phyloP scores from a whole-genome alignment of 768 basidiomycete genomes.

The Rhodotorula graminis region DNA sequence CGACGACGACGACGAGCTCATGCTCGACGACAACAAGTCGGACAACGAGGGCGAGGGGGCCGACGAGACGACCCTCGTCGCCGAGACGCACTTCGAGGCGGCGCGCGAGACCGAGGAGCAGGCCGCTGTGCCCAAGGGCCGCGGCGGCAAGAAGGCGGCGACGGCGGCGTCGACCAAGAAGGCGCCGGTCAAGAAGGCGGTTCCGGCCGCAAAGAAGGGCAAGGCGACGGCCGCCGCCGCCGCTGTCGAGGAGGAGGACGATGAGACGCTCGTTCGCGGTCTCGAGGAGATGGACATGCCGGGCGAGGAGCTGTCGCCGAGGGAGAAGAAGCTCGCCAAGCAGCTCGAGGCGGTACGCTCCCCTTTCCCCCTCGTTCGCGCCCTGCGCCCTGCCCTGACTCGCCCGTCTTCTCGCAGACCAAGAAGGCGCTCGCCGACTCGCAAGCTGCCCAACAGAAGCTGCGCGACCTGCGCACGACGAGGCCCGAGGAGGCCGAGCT shows the following conservation, averaged over 20 bases:
- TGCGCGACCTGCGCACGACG: slow-evolving; percentile 25
- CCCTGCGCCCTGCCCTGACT: background rate
- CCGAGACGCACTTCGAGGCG: slow-evolving; percentile 15
- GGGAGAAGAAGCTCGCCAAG: slow-evolving; percentile 26
- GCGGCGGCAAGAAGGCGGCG: background rate
- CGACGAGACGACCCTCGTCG: slow-evolving; percentile 16
- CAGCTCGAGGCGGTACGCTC: slow-evolving; percentile 28
- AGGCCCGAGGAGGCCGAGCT: slow-evolving; percentile 28
- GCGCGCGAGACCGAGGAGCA: background rate
- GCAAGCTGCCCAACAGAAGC: slow-evolving; percentile 1
- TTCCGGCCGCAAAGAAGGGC: slow-evolving; percentile 1
- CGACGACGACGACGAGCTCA: background rate
- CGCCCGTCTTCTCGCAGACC: background rate
- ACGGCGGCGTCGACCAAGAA: background rate
- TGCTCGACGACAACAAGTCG: background rate
- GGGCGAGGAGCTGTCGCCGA: background rate
- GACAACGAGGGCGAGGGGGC: background rate
- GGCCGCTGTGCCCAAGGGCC: background rate
- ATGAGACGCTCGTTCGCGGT: background rate
- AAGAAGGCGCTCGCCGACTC: slow-evolving; percentile 1
- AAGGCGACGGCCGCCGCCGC: background rate
- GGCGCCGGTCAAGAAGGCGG: slow-evolving; percentile 8
- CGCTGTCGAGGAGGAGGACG: background rate
- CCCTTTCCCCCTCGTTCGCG: background rate
- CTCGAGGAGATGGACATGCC: background rate